Conservation (phyloP, 2,329 filamentous ascomycete genomes). For the Diaporthe batatas region DNA sequence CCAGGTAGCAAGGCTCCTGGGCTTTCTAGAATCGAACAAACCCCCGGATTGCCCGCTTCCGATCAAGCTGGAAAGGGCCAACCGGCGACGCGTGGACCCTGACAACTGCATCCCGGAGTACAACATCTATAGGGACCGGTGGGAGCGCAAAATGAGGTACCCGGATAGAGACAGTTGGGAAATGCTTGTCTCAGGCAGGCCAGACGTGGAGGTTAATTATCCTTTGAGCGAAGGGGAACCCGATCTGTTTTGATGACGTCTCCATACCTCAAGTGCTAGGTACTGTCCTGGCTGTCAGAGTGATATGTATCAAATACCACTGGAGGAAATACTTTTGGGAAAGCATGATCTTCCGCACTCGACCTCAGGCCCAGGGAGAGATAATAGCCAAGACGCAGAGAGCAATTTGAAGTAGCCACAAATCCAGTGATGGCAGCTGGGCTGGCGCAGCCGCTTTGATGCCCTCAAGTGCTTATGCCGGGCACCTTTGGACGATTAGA, state of each 20-base stretch:
- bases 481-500: too few species aligned
- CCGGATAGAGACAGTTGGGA: neutral
- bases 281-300: too few species aligned
- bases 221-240: neutral
- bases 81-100: neutral
- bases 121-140: constrained; percentile 19
- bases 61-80: neutral
- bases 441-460: too few species aligned
- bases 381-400: too few species aligned
- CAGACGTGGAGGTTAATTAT: neutral
- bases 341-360: too few species aligned
- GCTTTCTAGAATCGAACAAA: neutral
- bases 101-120: constrained; percentile 17
- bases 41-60: neutral
- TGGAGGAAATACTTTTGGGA: too few species aligned
- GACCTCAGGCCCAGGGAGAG: too few species aligned
- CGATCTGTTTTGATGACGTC: neutral
- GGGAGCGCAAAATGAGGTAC: constrained; percentile 19
- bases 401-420: too few species aligned
- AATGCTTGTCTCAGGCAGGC: neutral
- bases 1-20: neutral
- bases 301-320: too few species aligned
- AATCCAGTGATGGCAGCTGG: too few species aligned
- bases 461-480: too few species aligned
- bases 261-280: neutral